Percentiles rank a stretch among this genome's conserved stretches.
Conservation (phyloP, 768 basidiomycete species). For the Leucogyrophana mollusca region DNA sequence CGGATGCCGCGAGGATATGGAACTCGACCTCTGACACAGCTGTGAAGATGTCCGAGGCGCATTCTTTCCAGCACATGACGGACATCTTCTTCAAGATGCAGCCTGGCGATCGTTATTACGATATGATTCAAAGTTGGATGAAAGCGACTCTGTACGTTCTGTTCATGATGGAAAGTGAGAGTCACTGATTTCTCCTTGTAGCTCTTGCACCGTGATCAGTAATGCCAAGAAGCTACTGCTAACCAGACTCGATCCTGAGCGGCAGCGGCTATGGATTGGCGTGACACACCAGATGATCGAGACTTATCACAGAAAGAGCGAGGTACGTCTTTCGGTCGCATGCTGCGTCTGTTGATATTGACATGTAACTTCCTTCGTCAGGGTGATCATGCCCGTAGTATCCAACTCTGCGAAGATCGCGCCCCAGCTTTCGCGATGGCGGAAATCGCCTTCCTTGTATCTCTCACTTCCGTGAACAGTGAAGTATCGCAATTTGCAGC, state of each 20-base stretch:
- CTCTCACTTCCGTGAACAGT: constrained; percentile 67
- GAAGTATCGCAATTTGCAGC: constrained; percentile 68
- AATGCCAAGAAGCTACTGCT: constrained; percentile 58
- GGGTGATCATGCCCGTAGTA: constrained; percentile 42
- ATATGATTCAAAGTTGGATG: constrained; percentile 42
- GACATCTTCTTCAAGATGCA: constrained; percentile 44
- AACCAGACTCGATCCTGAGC: constrained; percentile 57
- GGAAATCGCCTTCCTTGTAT: constrained; percentile 72
- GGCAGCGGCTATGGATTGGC: constrained; percentile 69
- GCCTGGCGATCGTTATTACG: constrained; percentile 35
- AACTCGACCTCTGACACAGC: constrained; percentile 60
- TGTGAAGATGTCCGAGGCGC: constrained; percentile 60
- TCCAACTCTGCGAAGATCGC: constrained; percentile 53
- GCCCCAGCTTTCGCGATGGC: constrained; percentile 63
- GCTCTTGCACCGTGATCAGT: constrained; percentile 34
- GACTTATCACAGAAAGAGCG: constrained; percentile 47
- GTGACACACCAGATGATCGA: constrained; percentile 60
- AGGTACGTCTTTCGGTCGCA: constrained; percentile 30
- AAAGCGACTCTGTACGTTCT: constrained; percentile 44
- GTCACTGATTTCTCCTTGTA: constrained; percentile 7
- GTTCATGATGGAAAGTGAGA: neutral
- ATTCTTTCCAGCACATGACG: constrained; percentile 45
- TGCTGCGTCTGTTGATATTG: neutral
- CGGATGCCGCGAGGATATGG: constrained; percentile 53
- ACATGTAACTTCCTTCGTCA: constrained; percentile 14